Conservation (phyloP, 305 asterid genomes). For the Rubia peregrina region DNA sequence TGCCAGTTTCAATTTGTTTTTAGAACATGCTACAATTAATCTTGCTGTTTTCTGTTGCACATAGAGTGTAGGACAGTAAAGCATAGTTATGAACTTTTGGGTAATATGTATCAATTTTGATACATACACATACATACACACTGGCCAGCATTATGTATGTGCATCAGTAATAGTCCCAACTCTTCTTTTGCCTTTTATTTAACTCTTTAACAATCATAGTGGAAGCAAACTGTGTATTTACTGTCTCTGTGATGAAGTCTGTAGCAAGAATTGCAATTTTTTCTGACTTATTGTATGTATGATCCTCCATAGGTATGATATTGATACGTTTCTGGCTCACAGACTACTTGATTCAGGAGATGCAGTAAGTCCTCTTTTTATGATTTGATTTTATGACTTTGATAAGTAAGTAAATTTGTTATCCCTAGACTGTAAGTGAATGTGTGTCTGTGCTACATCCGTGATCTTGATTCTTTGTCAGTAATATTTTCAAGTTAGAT, state of each 20-base stretch:
- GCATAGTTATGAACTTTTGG: background rate
- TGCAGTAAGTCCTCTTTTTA: constrained; percentile 50
- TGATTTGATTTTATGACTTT: constrained; percentile 1
- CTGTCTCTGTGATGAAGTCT: background rate
- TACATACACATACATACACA: too few species aligned
- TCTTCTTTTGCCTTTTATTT: background rate
- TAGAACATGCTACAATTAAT: too few species aligned
- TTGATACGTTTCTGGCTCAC: constrained; percentile 60
- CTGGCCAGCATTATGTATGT: background rate
- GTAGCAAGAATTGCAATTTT: background rate
- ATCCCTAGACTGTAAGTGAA: background rate
- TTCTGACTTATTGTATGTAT: background rate
- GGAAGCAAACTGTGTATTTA: background rate
- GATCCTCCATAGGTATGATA: constrained; percentile 67
- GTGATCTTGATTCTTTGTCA: background rate
- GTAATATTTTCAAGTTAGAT: background rate
- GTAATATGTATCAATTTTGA: background rate
- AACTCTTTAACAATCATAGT: background rate
- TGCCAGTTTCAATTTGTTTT: background rate
- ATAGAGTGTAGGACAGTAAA: background rate
- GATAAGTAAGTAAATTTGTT: background rate
- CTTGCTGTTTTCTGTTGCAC: too few species aligned
- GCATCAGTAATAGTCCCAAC: background rate
- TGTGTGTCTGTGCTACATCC: background rate
- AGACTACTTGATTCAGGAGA: constrained; percentile 58